These are phyloP conservation scores for Fusarium buxicola DNA, from an alignment of 2,329 filamentous ascomycete species.

Conservation along the genomic window DNA sequence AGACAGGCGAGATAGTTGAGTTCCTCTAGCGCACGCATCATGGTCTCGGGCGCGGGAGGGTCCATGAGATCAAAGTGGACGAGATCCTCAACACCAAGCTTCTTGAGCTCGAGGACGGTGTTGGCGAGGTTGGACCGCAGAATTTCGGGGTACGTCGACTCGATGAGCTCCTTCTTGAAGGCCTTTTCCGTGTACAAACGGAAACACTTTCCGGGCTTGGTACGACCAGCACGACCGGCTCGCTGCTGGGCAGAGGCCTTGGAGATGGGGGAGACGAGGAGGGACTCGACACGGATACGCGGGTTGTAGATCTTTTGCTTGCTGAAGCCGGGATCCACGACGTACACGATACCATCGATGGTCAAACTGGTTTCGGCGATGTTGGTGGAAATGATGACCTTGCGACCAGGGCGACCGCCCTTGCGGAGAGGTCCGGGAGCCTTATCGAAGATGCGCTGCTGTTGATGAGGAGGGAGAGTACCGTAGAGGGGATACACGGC, in stretches of 20 bases:
- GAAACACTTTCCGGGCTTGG: slow-evolving; percentile 98
- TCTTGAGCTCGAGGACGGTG: slow-evolving; percentile 96
- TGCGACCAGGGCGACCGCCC: slow-evolving; percentile 88
- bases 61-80: slow-evolving; percentile 99
- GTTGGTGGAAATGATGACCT: slow-evolving; percentile 94
- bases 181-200: slow-evolving; percentile 93
- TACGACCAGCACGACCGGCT: slow-evolving; percentile 99
- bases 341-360: slow-evolving; percentile 98
- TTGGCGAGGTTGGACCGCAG: slow-evolving; percentile 93
- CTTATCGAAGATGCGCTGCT: slow-evolving; percentile 94
- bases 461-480: slow-evolving; percentile 89
- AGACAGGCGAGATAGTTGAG: slow-evolving; percentile 97
- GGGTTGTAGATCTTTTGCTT: slow-evolving; percentile 99
- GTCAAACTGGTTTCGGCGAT: slow-evolving; percentile 98
- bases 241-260: slow-evolving; percentile 97
- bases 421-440: slow-evolving; percentile 78
- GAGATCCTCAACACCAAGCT: slow-evolving; percentile 93
- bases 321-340: slow-evolving; percentile 98
- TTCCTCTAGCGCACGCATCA: slow-evolving; percentile 98
- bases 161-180: slow-evolving; percentile 98
- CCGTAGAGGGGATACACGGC: slow-evolving; percentile 95
- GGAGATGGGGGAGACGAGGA: slow-evolving; percentile 97
- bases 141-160: slow-evolving; percentile 97
- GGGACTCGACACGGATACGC: slow-evolving; percentile 92
- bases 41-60: slow-evolving; percentile 94